Evolutionary conservation across 2,329 filamentous ascomycete genomes (phyloP).

Genomic region (Colletotrichum sidae): DNA sequence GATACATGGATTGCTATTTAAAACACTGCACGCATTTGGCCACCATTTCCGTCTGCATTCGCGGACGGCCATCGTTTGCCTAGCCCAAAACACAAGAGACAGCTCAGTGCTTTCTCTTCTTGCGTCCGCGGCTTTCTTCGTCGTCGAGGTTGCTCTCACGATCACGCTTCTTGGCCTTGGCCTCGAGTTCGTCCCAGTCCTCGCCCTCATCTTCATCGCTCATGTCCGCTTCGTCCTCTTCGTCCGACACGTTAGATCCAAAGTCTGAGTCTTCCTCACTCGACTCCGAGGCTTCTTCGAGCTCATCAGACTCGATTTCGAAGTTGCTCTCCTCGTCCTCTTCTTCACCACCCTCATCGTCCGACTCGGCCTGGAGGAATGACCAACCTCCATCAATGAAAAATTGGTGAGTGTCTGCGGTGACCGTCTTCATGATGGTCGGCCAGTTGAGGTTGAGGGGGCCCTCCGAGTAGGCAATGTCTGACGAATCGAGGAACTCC

Average conservation of each 20-base stretch:
- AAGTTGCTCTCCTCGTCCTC: constrained; percentile 94
- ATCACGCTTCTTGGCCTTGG: constrained; percentile 89
- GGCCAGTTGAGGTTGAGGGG: constrained; percentile 98
- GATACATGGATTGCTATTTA: constrained; percentile 30
- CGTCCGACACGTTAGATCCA: constrained; percentile 86
- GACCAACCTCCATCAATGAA: constrained; percentile 96
- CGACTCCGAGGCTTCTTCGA: constrained; percentile 83
- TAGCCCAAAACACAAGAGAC: neutral
- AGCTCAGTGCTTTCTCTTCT: constrained; percentile 70
- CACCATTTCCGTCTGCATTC: constrained; percentile 9
- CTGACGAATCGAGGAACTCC: constrained; percentile 95
- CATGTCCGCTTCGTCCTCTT: constrained; percentile 81
- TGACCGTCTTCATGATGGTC: constrained; percentile 99
- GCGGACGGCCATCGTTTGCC: constrained; percentile 4
- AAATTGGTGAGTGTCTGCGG: constrained; percentile 92
- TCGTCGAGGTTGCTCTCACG: constrained; percentile 76
- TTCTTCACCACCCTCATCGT: constrained; percentile 81
- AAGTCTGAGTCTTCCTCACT: constrained; percentile 91
- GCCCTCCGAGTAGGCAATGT: constrained; percentile 94
- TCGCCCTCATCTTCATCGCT: constrained; percentile 84
- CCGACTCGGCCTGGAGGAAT: constrained; percentile 88
- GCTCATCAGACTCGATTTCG: constrained; percentile 87
- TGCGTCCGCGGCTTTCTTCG: constrained; percentile 79
- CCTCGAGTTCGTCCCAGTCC: constrained; percentile 95
- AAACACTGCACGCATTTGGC: constrained; percentile 20